These are phyloP conservation scores for Tylopilus sp. DNA, from an alignment of 768 basidiomycete genomes.

Conservation along the genomic window DNA sequence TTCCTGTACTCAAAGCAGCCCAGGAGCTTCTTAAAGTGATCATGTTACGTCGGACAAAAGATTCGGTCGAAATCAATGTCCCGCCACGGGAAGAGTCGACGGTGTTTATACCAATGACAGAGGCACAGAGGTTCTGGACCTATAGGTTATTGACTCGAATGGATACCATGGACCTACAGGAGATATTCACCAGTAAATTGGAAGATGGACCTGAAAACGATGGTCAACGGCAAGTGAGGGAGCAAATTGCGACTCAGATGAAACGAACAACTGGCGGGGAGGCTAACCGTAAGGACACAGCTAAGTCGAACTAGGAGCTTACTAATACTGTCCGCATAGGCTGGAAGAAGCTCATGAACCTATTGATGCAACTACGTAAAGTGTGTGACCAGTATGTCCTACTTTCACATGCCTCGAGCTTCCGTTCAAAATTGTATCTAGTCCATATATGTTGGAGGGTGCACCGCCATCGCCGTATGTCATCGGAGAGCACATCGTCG, in stretches of 20 bases:
- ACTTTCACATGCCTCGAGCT: neutral
- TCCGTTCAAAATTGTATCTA: slow-evolving; percentile 19
- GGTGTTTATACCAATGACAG: slow-evolving; percentile 54
- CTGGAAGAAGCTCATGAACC: slow-evolving; percentile 58
- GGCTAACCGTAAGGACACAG: slow-evolving; percentile 26
- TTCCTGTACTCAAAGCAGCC: slow-evolving; percentile 45
- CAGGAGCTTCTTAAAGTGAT: slow-evolving; percentile 47
- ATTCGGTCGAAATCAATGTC: slow-evolving; percentile 44
- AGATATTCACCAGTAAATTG: slow-evolving; percentile 41
- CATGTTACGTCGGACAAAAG: slow-evolving; percentile 63
- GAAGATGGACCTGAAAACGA: slow-evolving; percentile 31
- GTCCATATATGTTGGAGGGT: slow-evolving; percentile 51
- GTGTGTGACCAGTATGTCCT: slow-evolving; percentile 62
- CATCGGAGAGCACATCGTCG: slow-evolving; percentile 54
- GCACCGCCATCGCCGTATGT: slow-evolving; percentile 48
- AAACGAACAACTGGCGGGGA: slow-evolving; percentile 29
- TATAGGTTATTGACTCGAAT: slow-evolving; percentile 52
- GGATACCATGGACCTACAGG: slow-evolving; percentile 44
- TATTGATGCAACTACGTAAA: slow-evolving; percentile 68
- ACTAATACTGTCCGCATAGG: slow-evolving; percentile 29
- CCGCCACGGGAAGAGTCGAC: slow-evolving; percentile 58
- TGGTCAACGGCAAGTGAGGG: slow-evolving; percentile 39
- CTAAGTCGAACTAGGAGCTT: neutral
- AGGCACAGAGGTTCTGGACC: slow-evolving; percentile 62
- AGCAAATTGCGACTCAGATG: slow-evolving; percentile 39